Conservation (phyloP, 257 asterid species). For the Lantana camara region DNA sequence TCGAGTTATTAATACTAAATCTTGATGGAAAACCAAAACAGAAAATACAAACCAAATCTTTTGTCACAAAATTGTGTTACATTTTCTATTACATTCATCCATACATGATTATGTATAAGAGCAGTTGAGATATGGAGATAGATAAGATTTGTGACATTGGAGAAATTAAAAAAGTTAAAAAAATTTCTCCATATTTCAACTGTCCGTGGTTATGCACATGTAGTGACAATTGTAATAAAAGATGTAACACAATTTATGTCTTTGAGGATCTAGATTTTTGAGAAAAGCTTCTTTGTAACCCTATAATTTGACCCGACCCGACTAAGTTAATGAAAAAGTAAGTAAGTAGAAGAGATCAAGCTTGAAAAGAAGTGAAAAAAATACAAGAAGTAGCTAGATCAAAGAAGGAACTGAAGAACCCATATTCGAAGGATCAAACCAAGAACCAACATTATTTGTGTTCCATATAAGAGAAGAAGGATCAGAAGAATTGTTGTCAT, state of each 20-base stretch:
- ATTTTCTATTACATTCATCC: too few relatives aligned
- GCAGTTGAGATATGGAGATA: too few relatives aligned
- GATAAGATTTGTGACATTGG: too few relatives aligned
- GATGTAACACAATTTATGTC: too few relatives aligned
- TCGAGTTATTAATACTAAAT: conserved; percentile 1
- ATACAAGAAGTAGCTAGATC: conserved; percentile 26
- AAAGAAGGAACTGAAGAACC: conserved; percentile 59
- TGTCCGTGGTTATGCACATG: too few relatives aligned
- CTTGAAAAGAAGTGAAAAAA: not conserved
- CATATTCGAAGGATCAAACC: conserved; percentile 56
- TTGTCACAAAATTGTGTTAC: too few relatives aligned
- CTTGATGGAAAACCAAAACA: not conserved
- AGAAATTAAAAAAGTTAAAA: too few relatives aligned
- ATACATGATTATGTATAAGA: too few relatives aligned
- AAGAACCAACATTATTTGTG: conserved; percentile 32
- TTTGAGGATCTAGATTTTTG: not conserved
- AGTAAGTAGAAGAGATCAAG: conserved; percentile 20
- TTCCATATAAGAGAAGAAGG: conserved; percentile 49
- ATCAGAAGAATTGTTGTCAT: conserved; percentile 34
- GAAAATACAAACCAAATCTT: not conserved
- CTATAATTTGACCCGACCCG: conserved; percentile 1
- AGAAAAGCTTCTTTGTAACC: not conserved
- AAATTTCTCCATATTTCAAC: too few relatives aligned
- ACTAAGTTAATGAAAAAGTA: conserved; percentile 21
- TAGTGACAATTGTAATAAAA: too few relatives aligned